These are phyloP conservation scores for Phylloporus sp. DNA, from an alignment of 768 basidiomycete species.

Conservation along the genomic window DNA sequence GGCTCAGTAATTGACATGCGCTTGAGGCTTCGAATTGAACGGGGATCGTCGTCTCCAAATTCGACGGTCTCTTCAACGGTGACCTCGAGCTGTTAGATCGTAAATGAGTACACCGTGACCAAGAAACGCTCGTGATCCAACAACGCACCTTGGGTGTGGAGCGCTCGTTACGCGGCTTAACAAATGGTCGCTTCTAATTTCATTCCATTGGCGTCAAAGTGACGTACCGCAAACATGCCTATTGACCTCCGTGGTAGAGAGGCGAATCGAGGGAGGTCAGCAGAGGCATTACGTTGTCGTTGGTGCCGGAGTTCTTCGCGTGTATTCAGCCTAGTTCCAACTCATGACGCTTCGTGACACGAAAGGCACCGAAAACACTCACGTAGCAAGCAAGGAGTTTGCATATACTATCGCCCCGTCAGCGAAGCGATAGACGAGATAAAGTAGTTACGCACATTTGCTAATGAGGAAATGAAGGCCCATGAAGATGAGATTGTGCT, in stretches of 20 bases:
- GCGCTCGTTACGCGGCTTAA: constrained; percentile 10
- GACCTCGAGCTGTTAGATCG: constrained; percentile 21
- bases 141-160: constrained; percentile 16
- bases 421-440: neutral
- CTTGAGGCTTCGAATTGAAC: neutral
- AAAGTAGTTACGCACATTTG: constrained; percentile 36
- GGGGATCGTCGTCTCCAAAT: constrained; percentile 17
- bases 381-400: constrained; percentile 48
- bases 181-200: neutral
- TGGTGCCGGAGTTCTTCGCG: constrained; percentile 32
- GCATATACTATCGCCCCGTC: constrained; percentile 40
- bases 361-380: constrained; percentile 5
- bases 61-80: constrained; percentile 29
- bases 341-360: neutral
- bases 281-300: constrained; percentile 28
- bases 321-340: constrained; percentile 33
- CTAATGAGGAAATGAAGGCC: constrained; percentile 51
- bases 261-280: constrained; percentile 26
- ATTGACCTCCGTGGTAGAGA: constrained; percentile 13
- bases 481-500: constrained; percentile 48
- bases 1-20: constrained; percentile 9
- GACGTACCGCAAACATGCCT: constrained; percentile 12
- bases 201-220: neutral
- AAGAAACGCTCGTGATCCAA: neutral
- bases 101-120: neutral